Evolutionary conservation across 768 basidiomycete genomes (phyloP), one percentile per base, ranked within the genome.

Genomic region (Trametes cubensis): DNA sequence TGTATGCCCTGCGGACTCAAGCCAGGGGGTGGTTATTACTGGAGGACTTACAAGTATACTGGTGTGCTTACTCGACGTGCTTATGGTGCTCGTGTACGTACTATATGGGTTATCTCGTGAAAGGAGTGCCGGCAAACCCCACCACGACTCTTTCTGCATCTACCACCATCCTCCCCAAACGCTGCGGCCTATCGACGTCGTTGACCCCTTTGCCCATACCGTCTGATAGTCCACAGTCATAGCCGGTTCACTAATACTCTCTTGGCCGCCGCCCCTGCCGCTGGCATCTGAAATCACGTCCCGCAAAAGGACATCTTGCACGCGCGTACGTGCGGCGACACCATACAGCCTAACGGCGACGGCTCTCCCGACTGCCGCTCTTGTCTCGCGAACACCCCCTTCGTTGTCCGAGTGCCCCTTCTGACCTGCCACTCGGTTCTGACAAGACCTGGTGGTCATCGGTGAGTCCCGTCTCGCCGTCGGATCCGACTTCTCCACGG

Each of bases 391-490:
- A 11, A 18, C n/a, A 40, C 38, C 34, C 48, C 48, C 25, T 6
- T 34, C 15, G 15, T 8, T 13, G 39, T 41, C 14, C 52, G 20
- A 38, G 40, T n/a, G 44, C n/a, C 23, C n/a, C 44, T n/a, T n/a
- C 26, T 26, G 45, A n/a, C 21, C 52, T 60, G 34, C 59, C 51
- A 54, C 44, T 28, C 51, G 44, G 25, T 23, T 59, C 39, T 15
- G 45, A 44, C 58, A 17, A 58, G 42, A 26, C 28, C 34, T 47
- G 53, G 53, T 49, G 50, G 44, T 52, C 25, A 48, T 21, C 18
- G 34, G 60, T 60, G 50, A 47, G 45, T 45, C n/a, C 47, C 39
- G 34, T 49, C 38, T 28, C 48, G 47, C 56, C 55, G 56, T 50
- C 45, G 47, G 56, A 13, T 50, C 39, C 47, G 47, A n/a, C 23